Evolutionary conservation across 2,329 filamentous ascomycete species (phyloP).

Genomic region (Claviceps sp.): DNA sequence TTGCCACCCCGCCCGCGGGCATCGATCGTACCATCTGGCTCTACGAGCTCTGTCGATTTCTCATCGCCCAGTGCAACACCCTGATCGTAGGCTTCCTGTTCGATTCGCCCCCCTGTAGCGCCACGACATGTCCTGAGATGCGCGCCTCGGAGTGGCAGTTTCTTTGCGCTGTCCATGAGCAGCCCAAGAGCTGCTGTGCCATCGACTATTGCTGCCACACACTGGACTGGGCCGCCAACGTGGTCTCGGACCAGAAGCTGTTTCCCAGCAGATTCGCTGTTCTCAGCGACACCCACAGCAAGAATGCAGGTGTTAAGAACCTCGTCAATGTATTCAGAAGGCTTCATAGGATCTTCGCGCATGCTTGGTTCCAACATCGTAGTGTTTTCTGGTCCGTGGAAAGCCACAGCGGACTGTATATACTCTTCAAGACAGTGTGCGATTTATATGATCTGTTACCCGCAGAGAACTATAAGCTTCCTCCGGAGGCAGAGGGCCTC

Average conservation of each 20-base stretch:
- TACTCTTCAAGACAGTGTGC: constrained; percentile 95
- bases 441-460: constrained; percentile 83
- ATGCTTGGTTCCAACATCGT: constrained; percentile 96
- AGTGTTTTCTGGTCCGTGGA: constrained; percentile 94
- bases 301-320: constrained; percentile 58
- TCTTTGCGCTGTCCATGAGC: constrained; percentile 91
- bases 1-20: constrained; percentile 67
- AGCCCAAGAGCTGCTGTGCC: constrained; percentile 91
- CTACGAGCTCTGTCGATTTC: constrained; percentile 92
- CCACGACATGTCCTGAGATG: constrained; percentile 90
- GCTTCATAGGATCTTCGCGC: constrained; percentile 91
- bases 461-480: constrained; percentile 90
- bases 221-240: constrained; percentile 91
- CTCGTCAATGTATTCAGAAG: constrained; percentile 90
- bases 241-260: constrained; percentile 85
- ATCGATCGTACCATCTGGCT: constrained; percentile 87
- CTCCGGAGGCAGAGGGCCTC: constrained; percentile 78
- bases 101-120: constrained; percentile 78
- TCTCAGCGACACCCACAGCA: constrained; percentile 42
- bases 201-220: constrained; percentile 99
- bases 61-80: constrained; percentile 87
- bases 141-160: constrained; percentile 98
- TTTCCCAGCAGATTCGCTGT: constrained; percentile 74
- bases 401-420: constrained; percentile 77
- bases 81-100: constrained; percentile 88